Evolutionary conservation across 1,284 basidiomycete genomes (phyloP), one percentile per base, ranked within the genome.

Genomic region (Somion occarium): DNA sequence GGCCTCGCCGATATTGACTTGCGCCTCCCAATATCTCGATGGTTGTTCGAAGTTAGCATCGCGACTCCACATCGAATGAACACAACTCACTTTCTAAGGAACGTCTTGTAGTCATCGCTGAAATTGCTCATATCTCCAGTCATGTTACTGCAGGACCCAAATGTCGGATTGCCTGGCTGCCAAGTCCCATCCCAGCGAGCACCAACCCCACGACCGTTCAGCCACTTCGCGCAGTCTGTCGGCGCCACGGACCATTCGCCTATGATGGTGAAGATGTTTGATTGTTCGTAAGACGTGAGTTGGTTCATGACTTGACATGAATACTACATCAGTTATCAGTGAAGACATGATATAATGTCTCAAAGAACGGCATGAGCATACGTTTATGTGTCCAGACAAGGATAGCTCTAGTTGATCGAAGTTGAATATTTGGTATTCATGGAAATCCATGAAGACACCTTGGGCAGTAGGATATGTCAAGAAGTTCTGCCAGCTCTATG

Each of bases 391-490:
- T 23, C 83, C 71, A 49, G 78, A 72, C 55, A 76, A 73, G 26
- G 79, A 71, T 38, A 81, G 75, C 24, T 69, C 63, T 9, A 88
- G 71, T 62, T 85, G 79, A 9, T 64, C 63, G 59, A 80, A 71
- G 58, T 79, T 83, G 69, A 92, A 91, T 48, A 91, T 80, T 63
- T 91, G 88, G 63, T 93, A 91, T 68, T 85, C 77, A 68, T 93
- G 89, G 38, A 58, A 61, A 62, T 86, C 83, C 79, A 86, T 84
- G 45, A 85, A 58, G 13, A 82, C 80, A 2, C 76, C 78, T 55
- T 77, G 68, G 3, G 70, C 77, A 47, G 64, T 63, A 3, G 82
- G 78, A 49, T 64, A 67, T 0, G 74, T 79, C 64, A 90, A 63
- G 64, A 85, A 87, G 51, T 75, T 71, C 24, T 72, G 67, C 86